Conservation (phyloP, 495 filamentous ascomycete genomes). For the Ramalina peruviana region DNA sequence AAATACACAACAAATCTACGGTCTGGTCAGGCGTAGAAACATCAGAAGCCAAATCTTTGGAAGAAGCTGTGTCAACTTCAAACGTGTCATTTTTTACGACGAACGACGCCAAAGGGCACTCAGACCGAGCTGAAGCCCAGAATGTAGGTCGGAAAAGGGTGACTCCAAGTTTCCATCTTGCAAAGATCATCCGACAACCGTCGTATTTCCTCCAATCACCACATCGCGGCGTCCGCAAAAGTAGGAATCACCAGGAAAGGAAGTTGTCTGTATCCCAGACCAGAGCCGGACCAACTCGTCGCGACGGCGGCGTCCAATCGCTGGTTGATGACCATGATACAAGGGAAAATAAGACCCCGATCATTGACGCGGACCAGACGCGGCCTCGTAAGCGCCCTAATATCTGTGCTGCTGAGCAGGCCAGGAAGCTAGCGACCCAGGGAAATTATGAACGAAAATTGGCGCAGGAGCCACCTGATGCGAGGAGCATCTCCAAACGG, state of each 20-base stretch:
- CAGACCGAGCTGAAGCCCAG: no score
- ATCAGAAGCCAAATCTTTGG: no score
- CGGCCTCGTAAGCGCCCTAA: slow-evolving; percentile 7
- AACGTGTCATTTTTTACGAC: neutral
- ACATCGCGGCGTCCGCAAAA: slow-evolving; percentile 5
- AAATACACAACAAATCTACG: no score
- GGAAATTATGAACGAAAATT: neutral
- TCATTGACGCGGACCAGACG: neutral
- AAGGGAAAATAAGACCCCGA: neutral
- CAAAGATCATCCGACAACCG: neutral
- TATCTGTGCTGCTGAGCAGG: slow-evolving; percentile 4
- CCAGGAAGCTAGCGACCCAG: neutral
- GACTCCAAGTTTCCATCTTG: slow-evolving; percentile 15
- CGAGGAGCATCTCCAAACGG: neutral
- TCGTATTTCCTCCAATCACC: neutral
- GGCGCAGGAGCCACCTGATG: neutral
- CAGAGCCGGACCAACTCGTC: neutral
- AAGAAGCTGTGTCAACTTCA: no score
- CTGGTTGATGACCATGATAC: neutral
- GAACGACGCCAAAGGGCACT: no score
- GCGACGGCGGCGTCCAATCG: neutral
- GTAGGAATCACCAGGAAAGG: slow-evolving; percentile 4
- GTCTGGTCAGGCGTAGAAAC: no score
- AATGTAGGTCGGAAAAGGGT: no score
- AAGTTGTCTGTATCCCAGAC: slow-evolving; percentile 16